Percentiles rank a stretch among this genome's conserved stretches.
These are phyloP conservation scores for Penicillium italicum DNA, from an alignment of 2,329 filamentous ascomycete species.

Conservation along the genomic window DNA sequence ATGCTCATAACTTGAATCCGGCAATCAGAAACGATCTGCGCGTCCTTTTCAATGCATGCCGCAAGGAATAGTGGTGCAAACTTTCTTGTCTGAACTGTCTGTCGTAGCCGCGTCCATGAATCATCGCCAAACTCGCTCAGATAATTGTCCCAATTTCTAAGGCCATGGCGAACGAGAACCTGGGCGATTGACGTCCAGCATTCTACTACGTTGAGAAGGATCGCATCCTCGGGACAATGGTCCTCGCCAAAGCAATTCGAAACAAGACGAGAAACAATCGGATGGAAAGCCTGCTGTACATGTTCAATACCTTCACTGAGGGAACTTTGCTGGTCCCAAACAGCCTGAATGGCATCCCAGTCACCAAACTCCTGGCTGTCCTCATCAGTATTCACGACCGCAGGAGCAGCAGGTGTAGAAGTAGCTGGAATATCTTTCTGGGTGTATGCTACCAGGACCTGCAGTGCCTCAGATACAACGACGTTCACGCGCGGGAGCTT, in stretches of 20 bases:
- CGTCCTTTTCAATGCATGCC: constrained; percentile 44
- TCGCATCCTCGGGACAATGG: constrained; percentile 49
- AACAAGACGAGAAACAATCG: constrained; percentile 51
- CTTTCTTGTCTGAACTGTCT: constrained; percentile 47
- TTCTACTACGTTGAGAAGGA: constrained; percentile 53
- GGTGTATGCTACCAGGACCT: constrained; percentile 46
- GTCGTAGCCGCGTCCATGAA: constrained; percentile 47
- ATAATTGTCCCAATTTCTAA: constrained; percentile 55
- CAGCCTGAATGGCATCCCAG: constrained; percentile 53
- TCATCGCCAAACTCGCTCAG: constrained; percentile 52
- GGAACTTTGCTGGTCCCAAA: constrained; percentile 31
- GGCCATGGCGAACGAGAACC: constrained; percentile 45
- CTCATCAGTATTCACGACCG: constrained; percentile 44
- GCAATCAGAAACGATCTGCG: constrained; percentile 44
- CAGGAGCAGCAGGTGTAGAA: constrained; percentile 16
- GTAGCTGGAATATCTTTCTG: constrained; percentile 28
- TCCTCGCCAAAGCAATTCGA: constrained; percentile 63
- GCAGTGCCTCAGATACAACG: constrained; percentile 50
- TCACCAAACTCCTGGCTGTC: constrained; percentile 65
- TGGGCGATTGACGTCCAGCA: constrained; percentile 53
- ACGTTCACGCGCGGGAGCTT: constrained; percentile 43
- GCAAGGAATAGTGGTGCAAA: constrained; percentile 47
- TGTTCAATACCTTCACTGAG: constrained; percentile 28
- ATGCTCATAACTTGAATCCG: constrained; percentile 49
- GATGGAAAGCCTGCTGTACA: constrained; percentile 46